phyloP scores from a whole-genome alignment of 129 eudicot genomes.

The Smallanthus sonchifolius region DNA sequence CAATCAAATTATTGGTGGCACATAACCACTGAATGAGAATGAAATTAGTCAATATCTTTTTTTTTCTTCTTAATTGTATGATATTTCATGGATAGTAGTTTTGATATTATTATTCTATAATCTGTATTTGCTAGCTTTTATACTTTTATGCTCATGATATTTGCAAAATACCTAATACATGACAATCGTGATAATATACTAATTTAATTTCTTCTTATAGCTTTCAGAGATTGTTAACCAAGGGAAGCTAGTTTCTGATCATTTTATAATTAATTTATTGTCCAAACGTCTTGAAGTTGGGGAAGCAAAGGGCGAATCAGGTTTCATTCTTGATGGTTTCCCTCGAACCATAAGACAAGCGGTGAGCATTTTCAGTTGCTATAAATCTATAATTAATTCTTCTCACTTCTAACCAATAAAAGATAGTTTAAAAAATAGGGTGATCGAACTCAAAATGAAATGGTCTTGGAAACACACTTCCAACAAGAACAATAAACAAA shows the following conservation, averaged over 20 bases:
- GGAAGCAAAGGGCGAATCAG: slow-evolving; percentile 69
- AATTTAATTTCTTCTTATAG: slow-evolving; percentile 32
- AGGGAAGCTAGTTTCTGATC: slow-evolving; percentile 84
- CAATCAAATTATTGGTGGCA: background rate
- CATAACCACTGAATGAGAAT: background rate
- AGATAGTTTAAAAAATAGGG: background rate
- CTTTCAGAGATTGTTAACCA: slow-evolving; percentile 82
- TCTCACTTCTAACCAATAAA: background rate
- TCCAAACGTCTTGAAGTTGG: slow-evolving; percentile 74
- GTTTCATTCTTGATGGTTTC: slow-evolving; percentile 94
- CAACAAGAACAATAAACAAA: background rate
- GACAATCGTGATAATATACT: background rate
- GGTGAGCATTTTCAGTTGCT: slow-evolving; percentile 36
- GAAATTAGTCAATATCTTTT: no score
- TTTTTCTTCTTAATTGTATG: background rate
- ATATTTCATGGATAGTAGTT: background rate
- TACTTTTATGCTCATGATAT: background rate
- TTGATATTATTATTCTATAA: background rate
- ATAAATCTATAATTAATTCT: background rate
- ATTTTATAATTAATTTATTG: slow-evolving; percentile 58
- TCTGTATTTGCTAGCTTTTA: background rate
- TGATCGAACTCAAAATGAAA: background rate
- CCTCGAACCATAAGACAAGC: slow-evolving; percentile 92
- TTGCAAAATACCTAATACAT: background rate
- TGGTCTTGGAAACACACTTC: background rate